These are phyloP conservation scores for Metschnikowia lunata DNA, from an alignment of 805 yeast species.

Conservation along the genomic window DNA sequence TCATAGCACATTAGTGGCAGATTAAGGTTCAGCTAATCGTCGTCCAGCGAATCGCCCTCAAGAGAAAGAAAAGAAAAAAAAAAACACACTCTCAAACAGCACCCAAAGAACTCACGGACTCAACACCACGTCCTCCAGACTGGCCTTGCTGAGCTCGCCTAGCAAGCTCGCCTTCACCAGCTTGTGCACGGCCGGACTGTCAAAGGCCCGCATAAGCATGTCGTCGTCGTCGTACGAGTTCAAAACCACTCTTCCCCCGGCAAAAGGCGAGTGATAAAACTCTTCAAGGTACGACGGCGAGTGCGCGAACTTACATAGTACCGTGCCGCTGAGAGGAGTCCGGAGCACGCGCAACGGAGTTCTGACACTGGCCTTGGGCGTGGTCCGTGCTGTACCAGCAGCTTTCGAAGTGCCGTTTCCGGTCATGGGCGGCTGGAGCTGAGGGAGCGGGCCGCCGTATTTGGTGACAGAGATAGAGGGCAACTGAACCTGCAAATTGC, in stretches of 20 bases:
- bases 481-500: constrained; percentile 9
- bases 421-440: constrained; percentile 10
- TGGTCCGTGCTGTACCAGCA: constrained; percentile 20
- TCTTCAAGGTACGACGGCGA: constrained; percentile 67
- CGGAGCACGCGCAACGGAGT: constrained; percentile 35
- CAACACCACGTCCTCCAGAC: constrained; percentile 1
- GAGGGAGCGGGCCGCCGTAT: not conserved
- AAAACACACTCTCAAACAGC: no score
- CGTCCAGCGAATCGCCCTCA: no score
- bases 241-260: constrained; percentile 17
- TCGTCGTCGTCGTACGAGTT: constrained; percentile 44
- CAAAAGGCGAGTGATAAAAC: constrained; percentile 49
- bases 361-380: constrained; percentile 33
- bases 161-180: constrained; percentile 7
- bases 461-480: constrained; percentile 11
- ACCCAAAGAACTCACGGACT: no score
- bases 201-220: constrained; percentile 40
- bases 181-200: constrained; percentile 20
- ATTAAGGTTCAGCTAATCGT: no score
- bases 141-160: constrained; percentile 11
- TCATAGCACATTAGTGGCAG: no score
- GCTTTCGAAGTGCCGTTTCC: constrained; percentile 10
- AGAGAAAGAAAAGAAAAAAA: no score
- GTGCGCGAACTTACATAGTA: constrained; percentile 54
- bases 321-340: constrained; percentile 42